phyloP scores from a whole-genome alignment of 2,329 filamentous ascomycete genomes.

The Penicillium sp. region DNA sequence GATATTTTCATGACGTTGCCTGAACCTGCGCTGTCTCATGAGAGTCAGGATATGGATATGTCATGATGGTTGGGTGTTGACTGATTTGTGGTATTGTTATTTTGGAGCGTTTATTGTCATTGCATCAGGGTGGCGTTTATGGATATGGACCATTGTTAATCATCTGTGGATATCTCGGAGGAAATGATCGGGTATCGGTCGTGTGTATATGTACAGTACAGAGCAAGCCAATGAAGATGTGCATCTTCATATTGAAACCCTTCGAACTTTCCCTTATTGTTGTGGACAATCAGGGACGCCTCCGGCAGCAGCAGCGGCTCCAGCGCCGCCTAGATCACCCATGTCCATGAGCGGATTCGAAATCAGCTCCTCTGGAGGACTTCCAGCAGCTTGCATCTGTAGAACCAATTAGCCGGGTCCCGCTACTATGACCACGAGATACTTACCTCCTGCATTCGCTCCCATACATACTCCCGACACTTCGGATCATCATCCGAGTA shows the following conservation, averaged over 20 bases:
- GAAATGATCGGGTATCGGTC: conserved; percentile 33
- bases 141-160: neutral
- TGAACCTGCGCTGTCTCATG: conserved; percentile 36
- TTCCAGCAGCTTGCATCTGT: conserved; percentile 95
- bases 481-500: conserved; percentile 80
- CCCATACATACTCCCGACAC: conserved; percentile 90
- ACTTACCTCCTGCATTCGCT: conserved; percentile 93
- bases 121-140: conserved; percentile 19
- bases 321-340: conserved; percentile 74
- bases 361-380: conserved; percentile 85
- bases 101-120: conserved; percentile 3
- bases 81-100: neutral
- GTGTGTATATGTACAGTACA: conserved; percentile 30
- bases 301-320: conserved; percentile 54
- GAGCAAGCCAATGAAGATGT: conserved; percentile 17
- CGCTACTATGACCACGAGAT: neutral
- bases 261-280: conserved; percentile 46
- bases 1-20: conserved; percentile 66
- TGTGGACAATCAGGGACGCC: conserved; percentile 63
- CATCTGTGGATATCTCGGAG: conserved; percentile 9
- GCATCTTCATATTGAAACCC: conserved; percentile 6
- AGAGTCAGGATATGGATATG: conserved; percentile 42
- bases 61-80: conserved; percentile 22
- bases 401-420: conserved; percentile 13
- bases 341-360: conserved; percentile 53